phyloP scores from a whole-genome alignment of 2,329 filamentous ascomycete genomes.

The Colletotrichum scovillei region DNA sequence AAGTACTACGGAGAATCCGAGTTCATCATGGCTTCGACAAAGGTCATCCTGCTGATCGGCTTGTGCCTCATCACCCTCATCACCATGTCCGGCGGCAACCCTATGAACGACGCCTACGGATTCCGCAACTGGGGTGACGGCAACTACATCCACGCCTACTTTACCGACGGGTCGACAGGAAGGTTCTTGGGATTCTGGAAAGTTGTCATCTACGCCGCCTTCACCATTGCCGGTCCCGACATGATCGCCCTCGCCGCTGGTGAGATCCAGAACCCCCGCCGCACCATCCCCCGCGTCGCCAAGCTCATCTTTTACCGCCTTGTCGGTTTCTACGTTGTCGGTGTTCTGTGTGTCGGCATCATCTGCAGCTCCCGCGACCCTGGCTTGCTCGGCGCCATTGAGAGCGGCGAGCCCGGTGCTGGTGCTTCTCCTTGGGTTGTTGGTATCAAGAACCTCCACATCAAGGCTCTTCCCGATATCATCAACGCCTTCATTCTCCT shows the following conservation, averaged over 20 bases:
- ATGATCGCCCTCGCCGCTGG: conserved; percentile 68
- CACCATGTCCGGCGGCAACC: conserved; percentile 76
- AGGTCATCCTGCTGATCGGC: conserved; percentile 61
- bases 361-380: conserved; percentile 68
- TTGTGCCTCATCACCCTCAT: conserved; percentile 74
- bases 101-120: conserved; percentile 70
- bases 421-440: conserved; percentile 66
- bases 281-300: conserved; percentile 75
- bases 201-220: conserved; percentile 73
- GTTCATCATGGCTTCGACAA: conserved; percentile 67
- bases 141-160: conserved; percentile 48
- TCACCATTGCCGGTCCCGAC: conserved; percentile 76
- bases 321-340: conserved; percentile 77
- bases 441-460: conserved; percentile 65
- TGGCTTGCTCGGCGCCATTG: conserved; percentile 64
- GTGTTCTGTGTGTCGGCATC: conserved; percentile 68
- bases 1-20: conserved; percentile 57
- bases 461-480: conserved; percentile 64
- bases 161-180: conserved; percentile 62
- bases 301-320: conserved; percentile 81
- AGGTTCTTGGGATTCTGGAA: conserved; percentile 69
- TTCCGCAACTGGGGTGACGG: conserved; percentile 66
- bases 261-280: conserved; percentile 74
- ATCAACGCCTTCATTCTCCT: conserved; percentile 61
- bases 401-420: conserved; percentile 56